Evolutionary conservation across 495 filamentous ascomycete species (phyloP), one percentile per base, ranked within the genome.

Genomic region (Hyaloscypha variabilis): DNA sequence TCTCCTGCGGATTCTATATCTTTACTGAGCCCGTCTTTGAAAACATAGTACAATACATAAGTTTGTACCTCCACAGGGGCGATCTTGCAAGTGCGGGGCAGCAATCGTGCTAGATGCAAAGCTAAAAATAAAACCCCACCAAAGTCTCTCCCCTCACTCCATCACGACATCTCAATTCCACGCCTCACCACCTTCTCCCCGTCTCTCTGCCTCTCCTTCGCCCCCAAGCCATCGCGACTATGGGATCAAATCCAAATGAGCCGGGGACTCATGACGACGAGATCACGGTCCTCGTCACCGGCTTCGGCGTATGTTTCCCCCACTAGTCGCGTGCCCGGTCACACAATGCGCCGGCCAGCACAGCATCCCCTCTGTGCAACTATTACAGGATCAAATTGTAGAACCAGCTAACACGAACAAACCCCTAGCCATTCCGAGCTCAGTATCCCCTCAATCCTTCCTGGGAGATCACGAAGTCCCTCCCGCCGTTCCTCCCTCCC

Each of bases 201-300:
- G 13, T 17, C 8, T 46, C 39, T 11, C 6, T 36, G 13, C 31
- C 31, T 36, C 31, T 13, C 17, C 39, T 46, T 17, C 39, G 39
- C 39, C 11, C 39, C 19, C 13, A 17, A 46, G 17, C 39, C 31
- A 17, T 11, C 17, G 6, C 39, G 39, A n/a, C 42, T 26, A 65
- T 65, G 63, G 63, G 63, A 1, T 65, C 63, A 19, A 49, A 26
- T 31, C n/a, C 62, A 23, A 36, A 57, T 6, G 14, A 23, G 14
- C 46, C 30, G 4, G 19, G 14, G 26, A 23, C 50, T 29, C 52
- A 66, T n/a, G 67, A 71, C n/a, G 76, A 83, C 34, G 85, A 89
- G 69, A 74, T 91, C 69, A 89, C 80, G 24, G 87, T 93, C 49
- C 74, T 91, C 51, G 82, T 93, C 63, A 92, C 90, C 19, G 90